Conservation (phyloP, 495 filamentous ascomycete genomes). For the Rusavskia elegans region DNA sequence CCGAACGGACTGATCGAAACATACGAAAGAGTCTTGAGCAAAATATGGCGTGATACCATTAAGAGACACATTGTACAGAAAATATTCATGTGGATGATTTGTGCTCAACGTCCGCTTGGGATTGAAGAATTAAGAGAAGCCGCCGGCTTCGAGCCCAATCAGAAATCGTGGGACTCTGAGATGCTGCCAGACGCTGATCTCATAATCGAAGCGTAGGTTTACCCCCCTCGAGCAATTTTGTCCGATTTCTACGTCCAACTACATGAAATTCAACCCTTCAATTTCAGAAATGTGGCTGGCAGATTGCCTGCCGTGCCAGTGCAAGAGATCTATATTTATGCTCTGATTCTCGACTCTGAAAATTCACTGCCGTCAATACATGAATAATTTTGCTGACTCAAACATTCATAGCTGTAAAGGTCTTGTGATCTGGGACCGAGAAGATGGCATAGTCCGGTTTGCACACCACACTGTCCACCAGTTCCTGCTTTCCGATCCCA, state of each 20-base stretch:
- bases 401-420: conserved; percentile 11
- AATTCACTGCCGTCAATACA: too few species aligned
- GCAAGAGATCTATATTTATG: too few species aligned
- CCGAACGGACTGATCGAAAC: conserved; percentile 12
- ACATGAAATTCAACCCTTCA: background rate
- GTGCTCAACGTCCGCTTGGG: conserved; percentile 16
- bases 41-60: background rate
- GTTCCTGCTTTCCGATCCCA: background rate
- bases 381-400: too few species aligned
- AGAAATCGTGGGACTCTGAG: conserved; percentile 12
- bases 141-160: conserved; percentile 14
- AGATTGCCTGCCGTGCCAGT: too few species aligned
- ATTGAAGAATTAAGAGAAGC: conserved; percentile 23
- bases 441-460: conserved; percentile 15
- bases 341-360: too few species aligned
- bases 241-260: background rate
- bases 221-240: background rate
- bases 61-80: background rate
- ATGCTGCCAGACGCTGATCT: conserved; percentile 13
- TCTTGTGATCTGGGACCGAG: conserved; percentile 17
- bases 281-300: too few species aligned
- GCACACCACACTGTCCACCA: conserved; percentile 21
- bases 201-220: conserved; percentile 11
- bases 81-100: conserved; percentile 6
- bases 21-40: conserved; percentile 11